phyloP scores from a whole-genome alignment of 2,329 filamentous ascomycete species.

The Penicillium sp. region DNA sequence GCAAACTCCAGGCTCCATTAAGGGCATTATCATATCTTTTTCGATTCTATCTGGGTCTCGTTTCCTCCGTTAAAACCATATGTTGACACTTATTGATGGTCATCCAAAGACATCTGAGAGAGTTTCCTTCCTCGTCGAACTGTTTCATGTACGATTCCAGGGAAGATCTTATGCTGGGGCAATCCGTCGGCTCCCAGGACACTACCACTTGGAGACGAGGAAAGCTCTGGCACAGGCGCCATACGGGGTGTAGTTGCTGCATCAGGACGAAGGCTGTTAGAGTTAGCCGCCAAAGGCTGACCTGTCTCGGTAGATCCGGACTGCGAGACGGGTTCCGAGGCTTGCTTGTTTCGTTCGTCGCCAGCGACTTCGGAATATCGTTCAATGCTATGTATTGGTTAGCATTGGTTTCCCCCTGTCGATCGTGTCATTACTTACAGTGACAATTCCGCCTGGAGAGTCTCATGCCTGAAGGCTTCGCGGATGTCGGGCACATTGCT shows the following conservation, averaged over 20 bases:
- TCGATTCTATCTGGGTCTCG: too few species aligned
- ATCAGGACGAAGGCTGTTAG: neutral
- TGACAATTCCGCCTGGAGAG: constrained; percentile 74
- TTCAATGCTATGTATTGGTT: constrained; percentile 24
- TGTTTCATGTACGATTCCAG: constrained; percentile 43
- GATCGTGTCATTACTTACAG: constrained; percentile 60
- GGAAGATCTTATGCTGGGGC: constrained; percentile 43
- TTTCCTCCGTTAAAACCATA: neutral
- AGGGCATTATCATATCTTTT: too few species aligned
- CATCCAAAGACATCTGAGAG: neutral
- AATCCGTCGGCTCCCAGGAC: constrained; percentile 17
- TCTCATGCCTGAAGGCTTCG: constrained; percentile 85
- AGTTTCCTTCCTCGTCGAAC: constrained; percentile 28
- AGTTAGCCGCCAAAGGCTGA: neutral
- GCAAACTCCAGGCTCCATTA: neutral
- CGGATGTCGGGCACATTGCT: constrained; percentile 94
- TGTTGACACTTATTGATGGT: neutral
- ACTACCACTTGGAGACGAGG: neutral
- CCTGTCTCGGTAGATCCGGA: neutral
- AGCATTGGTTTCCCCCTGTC: neutral
- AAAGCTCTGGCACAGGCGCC: neutral
- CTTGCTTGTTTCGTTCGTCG: constrained; percentile 20
- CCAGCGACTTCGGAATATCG: constrained; percentile 23
- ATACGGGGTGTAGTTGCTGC: neutral
- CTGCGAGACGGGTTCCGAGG: neutral